Conservation (phyloP, 352 stramenopile genomes). For the Globisporangium viniferum region DNA sequence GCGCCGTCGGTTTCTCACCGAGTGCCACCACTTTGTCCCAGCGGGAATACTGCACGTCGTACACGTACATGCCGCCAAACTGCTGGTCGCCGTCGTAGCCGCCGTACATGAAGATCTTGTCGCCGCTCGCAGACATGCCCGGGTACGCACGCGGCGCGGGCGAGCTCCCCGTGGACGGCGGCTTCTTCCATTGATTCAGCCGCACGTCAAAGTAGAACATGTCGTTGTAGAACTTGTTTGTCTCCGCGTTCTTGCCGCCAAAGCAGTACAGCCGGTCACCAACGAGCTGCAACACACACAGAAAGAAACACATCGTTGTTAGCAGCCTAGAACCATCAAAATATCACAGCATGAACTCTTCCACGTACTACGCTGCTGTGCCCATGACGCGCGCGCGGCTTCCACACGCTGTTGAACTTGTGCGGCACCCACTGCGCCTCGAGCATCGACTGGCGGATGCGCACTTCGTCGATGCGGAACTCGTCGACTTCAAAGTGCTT, state of each 20-base stretch:
- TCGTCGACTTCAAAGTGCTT: conserved; percentile 44
- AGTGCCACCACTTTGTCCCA: conserved; percentile 50
- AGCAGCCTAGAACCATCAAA: neutral
- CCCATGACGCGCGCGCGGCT: conserved; percentile 45
- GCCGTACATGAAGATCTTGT: conserved; percentile 67
- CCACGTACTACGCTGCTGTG: conserved; percentile 57
- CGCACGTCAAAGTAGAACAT: conserved; percentile 70
- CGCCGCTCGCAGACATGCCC: conserved; percentile 40
- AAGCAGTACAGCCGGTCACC: conserved; percentile 70
- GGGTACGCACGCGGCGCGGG: conserved; percentile 51
- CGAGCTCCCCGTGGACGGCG: conserved; percentile 22
- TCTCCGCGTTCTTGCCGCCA: conserved; percentile 55
- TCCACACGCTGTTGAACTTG: conserved; percentile 55
- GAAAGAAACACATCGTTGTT: neutral
- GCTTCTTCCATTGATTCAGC: conserved; percentile 59
- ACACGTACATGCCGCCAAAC: conserved; percentile 60
- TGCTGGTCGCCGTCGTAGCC: conserved; percentile 51
- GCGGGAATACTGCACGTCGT: conserved; percentile 38
- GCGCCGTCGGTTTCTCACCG: conserved; percentile 38
- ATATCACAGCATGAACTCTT: neutral
- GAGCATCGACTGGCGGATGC: conserved; percentile 44
- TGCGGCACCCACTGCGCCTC: conserved; percentile 48
- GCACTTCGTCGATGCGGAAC: conserved; percentile 61
- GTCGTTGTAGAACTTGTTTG: conserved; percentile 58
- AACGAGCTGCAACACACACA: conserved; percentile 27